phyloP scores from a whole-genome alignment of 768 basidiomycete species.

The Lanmaoa pseudosensibilis region DNA sequence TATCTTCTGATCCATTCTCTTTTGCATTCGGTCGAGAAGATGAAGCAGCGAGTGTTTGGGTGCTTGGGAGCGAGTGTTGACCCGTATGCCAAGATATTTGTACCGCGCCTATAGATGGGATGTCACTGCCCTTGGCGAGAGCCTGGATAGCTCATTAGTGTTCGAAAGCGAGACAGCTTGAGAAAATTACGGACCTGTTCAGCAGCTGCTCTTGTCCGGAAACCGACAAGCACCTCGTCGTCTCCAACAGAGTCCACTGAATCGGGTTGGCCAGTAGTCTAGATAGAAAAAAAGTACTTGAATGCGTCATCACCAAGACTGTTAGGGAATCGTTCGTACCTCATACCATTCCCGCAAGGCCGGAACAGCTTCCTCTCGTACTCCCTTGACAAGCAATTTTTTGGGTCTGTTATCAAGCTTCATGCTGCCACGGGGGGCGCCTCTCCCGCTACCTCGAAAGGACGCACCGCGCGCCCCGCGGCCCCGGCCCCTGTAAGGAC shows the following conservation, averaged over 20 bases:
- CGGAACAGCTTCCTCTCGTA: slow-evolving; percentile 51
- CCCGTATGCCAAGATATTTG: slow-evolving; percentile 66
- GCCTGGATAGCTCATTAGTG: slow-evolving; percentile 45
- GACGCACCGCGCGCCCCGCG: slow-evolving; percentile 58
- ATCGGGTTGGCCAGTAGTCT: slow-evolving; percentile 75
- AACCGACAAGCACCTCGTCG: slow-evolving; percentile 63
- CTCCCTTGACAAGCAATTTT: slow-evolving; percentile 73
- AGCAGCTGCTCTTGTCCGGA: slow-evolving; percentile 70
- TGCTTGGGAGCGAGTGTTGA: slow-evolving; percentile 21
- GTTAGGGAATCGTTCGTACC: slow-evolving; percentile 37
- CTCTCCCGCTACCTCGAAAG: slow-evolving; percentile 61
- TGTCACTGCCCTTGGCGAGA: slow-evolving; percentile 65
- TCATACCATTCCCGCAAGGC: slow-evolving; percentile 83
- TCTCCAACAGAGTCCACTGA: slow-evolving; percentile 53
- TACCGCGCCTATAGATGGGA: slow-evolving; percentile 64
- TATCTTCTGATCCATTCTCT: slow-evolving; percentile 26
- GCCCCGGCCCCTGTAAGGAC: slow-evolving; percentile 69
- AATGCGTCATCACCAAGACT: not conserved
- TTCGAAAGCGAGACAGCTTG: not conserved
- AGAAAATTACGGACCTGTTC: slow-evolving; percentile 60
- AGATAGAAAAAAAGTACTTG: slow-evolving; percentile 4
- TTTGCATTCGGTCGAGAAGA: slow-evolving; percentile 23
- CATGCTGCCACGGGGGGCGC: slow-evolving; percentile 73
- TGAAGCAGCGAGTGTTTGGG: slow-evolving; percentile 20
- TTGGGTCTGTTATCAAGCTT: slow-evolving; percentile 89